These are phyloP conservation scores for Cardamine chenopodiifolia DNA, from an alignment of 345 rosid genomes.

Conservation along the genomic window DNA sequence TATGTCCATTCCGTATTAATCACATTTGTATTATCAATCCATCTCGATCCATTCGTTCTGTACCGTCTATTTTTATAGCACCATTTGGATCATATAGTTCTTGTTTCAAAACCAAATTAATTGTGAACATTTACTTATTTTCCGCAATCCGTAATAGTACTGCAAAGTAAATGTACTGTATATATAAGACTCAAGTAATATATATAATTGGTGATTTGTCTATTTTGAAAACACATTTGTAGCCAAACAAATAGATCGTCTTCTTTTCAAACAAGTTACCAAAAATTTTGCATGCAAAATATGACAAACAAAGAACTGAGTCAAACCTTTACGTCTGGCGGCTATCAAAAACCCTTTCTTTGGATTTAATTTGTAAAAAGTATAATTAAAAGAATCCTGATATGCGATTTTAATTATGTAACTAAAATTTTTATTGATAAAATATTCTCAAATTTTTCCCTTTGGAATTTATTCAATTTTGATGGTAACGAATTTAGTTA, in stretches of 20 bases:
- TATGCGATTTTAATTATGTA: too few species aligned
- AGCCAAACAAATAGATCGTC: not conserved
- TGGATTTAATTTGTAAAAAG: not conserved
- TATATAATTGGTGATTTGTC: not conserved
- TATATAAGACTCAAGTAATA: not conserved
- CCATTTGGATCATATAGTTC: not conserved
- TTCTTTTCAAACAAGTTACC: slow-evolving; percentile 12
- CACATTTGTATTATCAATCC: too few species aligned
- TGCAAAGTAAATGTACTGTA: too few species aligned
- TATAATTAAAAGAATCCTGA: not conserved
- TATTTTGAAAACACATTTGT: not conserved
- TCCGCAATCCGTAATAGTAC: too few species aligned
- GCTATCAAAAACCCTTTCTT: slow-evolving; percentile 9
- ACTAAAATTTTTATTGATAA: too few species aligned
- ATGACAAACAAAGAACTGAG: not conserved
- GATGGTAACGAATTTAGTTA: too few species aligned
- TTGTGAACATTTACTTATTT: too few species aligned
- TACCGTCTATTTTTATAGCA: not conserved
- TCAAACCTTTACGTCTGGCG: not conserved
- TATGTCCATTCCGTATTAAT: not conserved
- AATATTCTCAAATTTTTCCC: too few species aligned
- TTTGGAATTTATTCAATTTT: too few species aligned
- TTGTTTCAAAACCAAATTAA: too few species aligned
- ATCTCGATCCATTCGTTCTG: not conserved
- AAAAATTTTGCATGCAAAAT: not conserved